Evolutionary conservation across 2,329 filamentous ascomycete species (phyloP).

Genomic region (Penicillium sp.): DNA sequence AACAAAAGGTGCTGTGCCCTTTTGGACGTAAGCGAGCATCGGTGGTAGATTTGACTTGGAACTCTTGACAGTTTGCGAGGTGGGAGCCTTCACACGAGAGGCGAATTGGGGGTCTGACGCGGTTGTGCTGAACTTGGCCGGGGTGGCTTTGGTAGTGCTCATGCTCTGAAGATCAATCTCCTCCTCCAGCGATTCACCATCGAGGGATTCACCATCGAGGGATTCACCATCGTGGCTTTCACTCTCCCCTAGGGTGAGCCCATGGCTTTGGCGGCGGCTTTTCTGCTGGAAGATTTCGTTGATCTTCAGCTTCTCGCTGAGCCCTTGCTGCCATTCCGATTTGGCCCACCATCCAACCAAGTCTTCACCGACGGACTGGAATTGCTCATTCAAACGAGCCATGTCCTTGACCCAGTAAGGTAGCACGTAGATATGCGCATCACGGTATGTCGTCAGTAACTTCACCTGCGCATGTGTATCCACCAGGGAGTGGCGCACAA

Average conservation of each 20-base stretch:
- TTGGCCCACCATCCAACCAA: constrained; percentile 96
- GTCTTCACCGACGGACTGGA: constrained; percentile 89
- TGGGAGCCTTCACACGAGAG: constrained; percentile 31
- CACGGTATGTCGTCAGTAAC: constrained; percentile 79
- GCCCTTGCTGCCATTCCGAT: constrained; percentile 80
- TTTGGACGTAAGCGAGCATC: constrained; percentile 78
- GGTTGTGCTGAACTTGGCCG: constrained; percentile 12
- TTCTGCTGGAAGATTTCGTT: constrained; percentile 60
- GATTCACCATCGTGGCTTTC: constrained; percentile 42
- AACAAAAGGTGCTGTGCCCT: constrained; percentile 62
- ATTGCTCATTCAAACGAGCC: constrained; percentile 71
- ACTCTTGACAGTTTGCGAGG: constrained; percentile 7
- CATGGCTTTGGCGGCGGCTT: constrained; percentile 28
- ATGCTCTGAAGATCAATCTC: constrained; percentile 56
- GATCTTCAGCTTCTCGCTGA: constrained; percentile 75
- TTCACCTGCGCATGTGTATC: constrained; percentile 72
- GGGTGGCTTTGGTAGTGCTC: constrained; percentile 52
- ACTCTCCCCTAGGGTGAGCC: constrained; percentile 43
- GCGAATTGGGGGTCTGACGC: constrained; percentile 23
- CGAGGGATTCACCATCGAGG: constrained; percentile 42
- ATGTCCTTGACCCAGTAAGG: constrained; percentile 89
- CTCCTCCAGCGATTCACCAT: constrained; percentile 40
- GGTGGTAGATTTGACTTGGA: constrained; percentile 39
- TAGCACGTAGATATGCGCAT: constrained; percentile 93
- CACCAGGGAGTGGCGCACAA: constrained; percentile 74